Evolutionary conservation across 2,329 filamentous ascomycete genomes (phyloP).

Genomic region (Neocatenulostroma microsporum): DNA sequence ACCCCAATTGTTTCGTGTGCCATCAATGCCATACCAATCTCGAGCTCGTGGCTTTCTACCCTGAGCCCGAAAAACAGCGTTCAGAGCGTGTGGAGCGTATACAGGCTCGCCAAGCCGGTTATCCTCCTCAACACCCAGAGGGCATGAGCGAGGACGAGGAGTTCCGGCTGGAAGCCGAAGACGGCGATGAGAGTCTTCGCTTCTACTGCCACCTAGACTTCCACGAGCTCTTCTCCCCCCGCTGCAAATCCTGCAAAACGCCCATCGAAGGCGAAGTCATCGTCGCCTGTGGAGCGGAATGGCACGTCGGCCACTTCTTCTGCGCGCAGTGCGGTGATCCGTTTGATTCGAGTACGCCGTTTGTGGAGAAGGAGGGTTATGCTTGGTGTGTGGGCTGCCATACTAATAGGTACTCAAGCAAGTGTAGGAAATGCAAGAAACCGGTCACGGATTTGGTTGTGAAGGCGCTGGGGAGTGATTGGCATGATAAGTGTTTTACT

Average conservation of each 20-base stretch:
- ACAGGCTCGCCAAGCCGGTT: constrained; percentile 48
- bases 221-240: constrained; percentile 86
- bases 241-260: constrained; percentile 92
- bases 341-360: constrained; percentile 59
- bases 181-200: constrained; percentile 64
- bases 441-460: constrained; percentile 87
- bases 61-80: constrained; percentile 70
- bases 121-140: constrained; percentile 48
- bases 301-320: constrained; percentile 98
- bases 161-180: constrained; percentile 32
- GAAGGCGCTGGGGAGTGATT: constrained; percentile 80
- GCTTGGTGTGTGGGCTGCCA: constrained; percentile 95
- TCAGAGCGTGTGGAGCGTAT: constrained; percentile 66
- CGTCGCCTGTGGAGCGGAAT: constrained; percentile 87
- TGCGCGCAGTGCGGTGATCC: constrained; percentile 95
- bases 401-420: constrained; percentile 80
- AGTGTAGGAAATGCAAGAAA: constrained; percentile 75
- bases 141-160: constrained; percentile 51
- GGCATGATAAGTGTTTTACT: constrained; percentile 87
- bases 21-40: constrained; percentile 78
- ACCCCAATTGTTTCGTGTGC: constrained; percentile 88
- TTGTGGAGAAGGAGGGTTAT: constrained; percentile 96
- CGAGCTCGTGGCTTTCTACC: constrained; percentile 93
- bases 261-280: constrained; percentile 94
- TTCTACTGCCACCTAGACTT: constrained; percentile 99